Percentiles rank a stretch among this genome's conserved stretches.
Conservation (phyloP, 2,329 filamentous ascomycete genomes). For the Monilinia polystroma region DNA sequence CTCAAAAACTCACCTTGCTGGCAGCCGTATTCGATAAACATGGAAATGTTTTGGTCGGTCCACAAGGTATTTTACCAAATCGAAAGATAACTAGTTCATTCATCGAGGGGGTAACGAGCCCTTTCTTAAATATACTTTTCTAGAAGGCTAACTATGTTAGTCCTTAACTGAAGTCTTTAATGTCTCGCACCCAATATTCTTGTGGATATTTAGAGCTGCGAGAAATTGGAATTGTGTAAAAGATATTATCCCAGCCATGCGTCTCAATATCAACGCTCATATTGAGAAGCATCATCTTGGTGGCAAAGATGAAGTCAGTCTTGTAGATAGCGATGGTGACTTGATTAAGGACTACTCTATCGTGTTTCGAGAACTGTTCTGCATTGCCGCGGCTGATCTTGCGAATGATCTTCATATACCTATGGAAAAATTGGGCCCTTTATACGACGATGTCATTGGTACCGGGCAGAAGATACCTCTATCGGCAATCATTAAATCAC, state of each 20-base stretch:
- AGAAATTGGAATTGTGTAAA: constrained; percentile 71
- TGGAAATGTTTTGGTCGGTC: constrained; percentile 66
- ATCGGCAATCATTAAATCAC: constrained; percentile 20
- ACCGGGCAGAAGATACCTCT: constrained; percentile 50
- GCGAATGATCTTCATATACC: constrained; percentile 64
- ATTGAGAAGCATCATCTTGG: constrained; percentile 40
- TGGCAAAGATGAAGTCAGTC: constrained; percentile 46
- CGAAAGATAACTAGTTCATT: constrained; percentile 79
- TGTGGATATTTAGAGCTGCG: constrained; percentile 83
- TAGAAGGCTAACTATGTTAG: constrained; percentile 29
- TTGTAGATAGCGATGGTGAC: constrained; percentile 54
- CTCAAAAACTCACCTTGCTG: constrained; percentile 54
- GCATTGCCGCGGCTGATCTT: constrained; percentile 72
- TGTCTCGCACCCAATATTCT: constrained; percentile 74
- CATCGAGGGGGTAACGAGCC: constrained; percentile 55
- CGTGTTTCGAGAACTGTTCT: constrained; percentile 81
- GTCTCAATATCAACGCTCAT: constrained; percentile 61
- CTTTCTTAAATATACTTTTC: background rate
- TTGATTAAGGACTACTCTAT: constrained; percentile 69
- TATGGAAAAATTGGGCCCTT: constrained; percentile 61
- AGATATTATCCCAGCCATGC: constrained; percentile 70
- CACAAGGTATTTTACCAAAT: constrained; percentile 66
- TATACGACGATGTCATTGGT: constrained; percentile 74
- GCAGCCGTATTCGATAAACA: constrained; percentile 66
- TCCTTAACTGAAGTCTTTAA: constrained; percentile 73